Evolutionary conservation across 345 rosid genomes (phyloP).

Genomic region (Brassica incana): DNA sequence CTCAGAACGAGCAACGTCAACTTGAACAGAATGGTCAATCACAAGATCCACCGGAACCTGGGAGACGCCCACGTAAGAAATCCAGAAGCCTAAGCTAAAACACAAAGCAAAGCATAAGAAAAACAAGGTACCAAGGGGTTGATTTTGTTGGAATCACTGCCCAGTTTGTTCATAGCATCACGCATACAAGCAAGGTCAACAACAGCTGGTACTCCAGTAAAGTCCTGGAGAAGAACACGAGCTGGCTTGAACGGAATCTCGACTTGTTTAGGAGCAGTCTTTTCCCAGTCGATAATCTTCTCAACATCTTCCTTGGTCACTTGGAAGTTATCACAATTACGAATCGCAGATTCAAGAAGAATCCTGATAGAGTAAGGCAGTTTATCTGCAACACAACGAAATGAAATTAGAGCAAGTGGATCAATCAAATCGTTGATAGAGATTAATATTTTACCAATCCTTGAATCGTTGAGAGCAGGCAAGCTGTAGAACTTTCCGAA

Average conservation of each 20-base stretch:
- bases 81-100: neutral
- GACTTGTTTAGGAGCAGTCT: constrained; percentile 65
- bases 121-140: constrained; percentile 66
- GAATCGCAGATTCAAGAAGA: constrained; percentile 82
- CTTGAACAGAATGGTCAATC: constrained; percentile 94
- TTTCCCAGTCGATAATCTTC: constrained; percentile 89
- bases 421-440: constrained; percentile 10
- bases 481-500: constrained; percentile 93
- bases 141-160: constrained; percentile 86
- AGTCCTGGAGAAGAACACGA: constrained; percentile 84
- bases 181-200: constrained; percentile 99
- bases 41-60: constrained; percentile 99
- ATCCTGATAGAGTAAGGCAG: constrained; percentile 76
- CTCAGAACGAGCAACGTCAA: constrained; percentile 87
- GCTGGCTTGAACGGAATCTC: constrained; percentile 92
- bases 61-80: neutral
- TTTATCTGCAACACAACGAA: constrained; percentile 45
- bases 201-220: constrained; percentile 97
- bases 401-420: too few species aligned
- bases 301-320: constrained; percentile 81
- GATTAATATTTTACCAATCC: constrained; percentile 57
- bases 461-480: constrained; percentile 89
- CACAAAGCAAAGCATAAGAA: neutral
- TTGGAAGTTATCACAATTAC: constrained; percentile 81
- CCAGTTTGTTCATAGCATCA: constrained; percentile 91